Evolutionary conservation across 1,139 yeast species (phyloP).

Genomic region (Nakaseomyces kungkrabaensis): DNA sequence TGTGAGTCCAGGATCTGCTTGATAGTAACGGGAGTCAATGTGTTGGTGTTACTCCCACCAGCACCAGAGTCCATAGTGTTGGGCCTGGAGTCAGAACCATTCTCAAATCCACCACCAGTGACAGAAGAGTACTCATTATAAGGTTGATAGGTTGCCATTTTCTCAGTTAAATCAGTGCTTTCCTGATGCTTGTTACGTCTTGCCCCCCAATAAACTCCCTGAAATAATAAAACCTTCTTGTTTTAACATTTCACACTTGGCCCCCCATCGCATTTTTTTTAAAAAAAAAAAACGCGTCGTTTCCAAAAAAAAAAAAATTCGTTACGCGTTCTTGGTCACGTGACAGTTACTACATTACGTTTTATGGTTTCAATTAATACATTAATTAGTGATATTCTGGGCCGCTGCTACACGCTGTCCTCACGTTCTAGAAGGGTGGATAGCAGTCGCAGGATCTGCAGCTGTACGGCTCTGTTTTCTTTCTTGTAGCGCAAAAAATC

Average conservation of each 20-base stretch:
- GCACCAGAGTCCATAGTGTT: conserved; percentile 25
- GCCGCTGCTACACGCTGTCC: neutral
- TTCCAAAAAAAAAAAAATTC: no score
- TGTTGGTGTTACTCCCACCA: conserved; percentile 13
- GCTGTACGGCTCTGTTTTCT: neutral
- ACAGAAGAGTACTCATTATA: conserved; percentile 25
- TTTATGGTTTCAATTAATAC: no score
- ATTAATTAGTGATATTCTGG: neutral
- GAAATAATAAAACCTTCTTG: no score
- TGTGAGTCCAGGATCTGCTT: conserved; percentile 64
- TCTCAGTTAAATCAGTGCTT: conserved; percentile 3
- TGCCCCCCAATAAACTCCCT: no score
- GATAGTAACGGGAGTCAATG: conserved; percentile 74
- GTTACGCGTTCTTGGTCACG: no score
- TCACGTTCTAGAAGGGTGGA: neutral
- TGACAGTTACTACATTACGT: no score
- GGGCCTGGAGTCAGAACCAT: conserved; percentile 19
- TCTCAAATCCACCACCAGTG: conserved; percentile 26
- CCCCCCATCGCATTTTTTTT: no score
- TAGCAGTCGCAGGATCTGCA: neutral
- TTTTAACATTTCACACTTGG: no score
- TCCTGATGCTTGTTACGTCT: no score
- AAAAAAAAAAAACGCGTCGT: no score
- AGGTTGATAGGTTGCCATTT: conserved; percentile 24
- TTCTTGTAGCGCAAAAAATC: neutral